Evolutionary conservation across 345 rosid genomes (phyloP), one percentile per base, ranked within the genome.

Genomic region (Hibiscus mutabilis): DNA sequence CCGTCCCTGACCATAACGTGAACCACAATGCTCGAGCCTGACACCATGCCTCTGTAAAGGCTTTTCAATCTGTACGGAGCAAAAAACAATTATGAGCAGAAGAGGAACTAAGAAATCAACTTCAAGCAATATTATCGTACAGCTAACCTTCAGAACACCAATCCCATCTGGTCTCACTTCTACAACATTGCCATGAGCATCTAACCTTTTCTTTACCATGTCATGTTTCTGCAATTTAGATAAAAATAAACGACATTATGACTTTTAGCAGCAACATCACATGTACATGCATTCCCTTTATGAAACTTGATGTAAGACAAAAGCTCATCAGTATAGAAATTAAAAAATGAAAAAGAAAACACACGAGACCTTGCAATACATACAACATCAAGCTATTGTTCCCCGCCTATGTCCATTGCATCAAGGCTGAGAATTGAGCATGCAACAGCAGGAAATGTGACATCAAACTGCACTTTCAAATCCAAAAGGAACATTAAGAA

Each of bases 321-420:
- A 31, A 3, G 6, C 35, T 31, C 35, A 31, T 31, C 35, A 31
- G 27, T 25, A 31, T 31, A 4, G 35, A 31, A 3, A 31, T 52
- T n/a, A 2, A 10, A 10, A 10, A 2, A 44, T 44, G 14, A 15
- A 49, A 16, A 49, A 14, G 14, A 55, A 9, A 18, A n/a, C n/a
- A n/a, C n/a, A 31, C 60, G 56, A 66, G 4, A 57, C 66, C 31
- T 49, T n/a, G 47, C 8, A 51, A 71, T 61, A 82, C 89, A 71
- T 83, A 95, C 99, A 77, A 95, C 92, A 76, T 95, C 99, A 78
- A 95, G 95, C 81, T 92, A 97, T 56, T 92, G 91, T 83, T 89
- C 97, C 68, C 97, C 97, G 70, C 99, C 90, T 80, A 89, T 88
- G 81, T 95, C 99, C 93, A 95, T 95, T 27, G 97, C 97, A 78